Conservation (phyloP, 2,329 filamentous ascomycete species). For the Colletotrichum abscissum region DNA sequence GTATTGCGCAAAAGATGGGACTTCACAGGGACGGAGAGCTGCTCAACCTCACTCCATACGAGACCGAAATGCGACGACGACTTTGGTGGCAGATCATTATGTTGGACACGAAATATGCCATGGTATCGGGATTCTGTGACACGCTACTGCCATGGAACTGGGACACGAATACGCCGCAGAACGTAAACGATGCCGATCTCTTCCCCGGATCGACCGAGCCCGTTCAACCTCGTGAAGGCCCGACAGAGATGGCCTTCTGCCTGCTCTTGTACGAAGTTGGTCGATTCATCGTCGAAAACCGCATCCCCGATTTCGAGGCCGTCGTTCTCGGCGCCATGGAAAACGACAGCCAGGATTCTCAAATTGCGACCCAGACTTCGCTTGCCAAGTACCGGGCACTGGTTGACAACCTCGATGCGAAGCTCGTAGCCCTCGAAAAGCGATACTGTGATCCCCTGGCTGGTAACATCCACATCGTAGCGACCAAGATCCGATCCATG, state of each 20-base stretch:
- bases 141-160: slow-evolving; percentile 63
- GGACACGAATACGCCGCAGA: slow-evolving; percentile 67
- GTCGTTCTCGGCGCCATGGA: slow-evolving; percentile 49
- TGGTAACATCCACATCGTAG: slow-evolving; percentile 63
- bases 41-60: slow-evolving; percentile 68
- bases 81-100: slow-evolving; percentile 75
- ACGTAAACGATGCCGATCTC: slow-evolving; percentile 70
- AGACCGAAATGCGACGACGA: slow-evolving; percentile 74
- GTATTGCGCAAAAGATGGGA: slow-evolving; percentile 76
- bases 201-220: slow-evolving; percentile 64
- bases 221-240: slow-evolving; percentile 63
- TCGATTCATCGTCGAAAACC: slow-evolving; percentile 57
- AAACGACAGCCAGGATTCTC: slow-evolving; percentile 57
- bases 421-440: slow-evolving; percentile 57
- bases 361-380: slow-evolving; percentile 55
- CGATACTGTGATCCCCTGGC: slow-evolving; percentile 63
- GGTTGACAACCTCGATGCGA: slow-evolving; percentile 55
- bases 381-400: slow-evolving; percentile 55
- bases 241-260: slow-evolving; percentile 71
- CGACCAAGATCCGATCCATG: slow-evolving; percentile 58
- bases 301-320: slow-evolving; percentile 54
- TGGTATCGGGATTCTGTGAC: slow-evolving; percentile 67
- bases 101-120: slow-evolving; percentile 66
- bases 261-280: slow-evolving; percentile 62
- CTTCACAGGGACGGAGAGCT: slow-evolving; percentile 71